These are phyloP conservation scores for Ceratobasidium sp. DNA, from an alignment of 1,284 basidiomycete species.

Conservation along the genomic window DNA sequence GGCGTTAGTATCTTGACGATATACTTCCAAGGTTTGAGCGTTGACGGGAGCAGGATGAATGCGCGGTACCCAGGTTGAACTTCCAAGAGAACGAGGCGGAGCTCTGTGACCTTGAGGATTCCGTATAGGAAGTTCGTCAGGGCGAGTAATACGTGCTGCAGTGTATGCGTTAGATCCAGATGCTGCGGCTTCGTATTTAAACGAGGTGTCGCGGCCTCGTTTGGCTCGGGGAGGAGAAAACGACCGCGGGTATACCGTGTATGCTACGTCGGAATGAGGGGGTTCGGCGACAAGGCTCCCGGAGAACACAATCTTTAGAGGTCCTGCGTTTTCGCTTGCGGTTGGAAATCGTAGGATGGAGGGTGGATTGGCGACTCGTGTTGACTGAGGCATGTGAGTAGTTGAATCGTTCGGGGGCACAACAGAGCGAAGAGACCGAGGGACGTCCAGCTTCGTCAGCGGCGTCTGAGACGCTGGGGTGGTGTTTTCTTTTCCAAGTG, in stretches of 20 bases:
- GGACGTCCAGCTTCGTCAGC: neutral
- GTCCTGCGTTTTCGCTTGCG: neutral
- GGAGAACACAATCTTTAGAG: neutral
- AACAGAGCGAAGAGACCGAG: neutral
- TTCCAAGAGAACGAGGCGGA: neutral
- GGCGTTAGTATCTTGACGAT: neutral
- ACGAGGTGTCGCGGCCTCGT: no score
- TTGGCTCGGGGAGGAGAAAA: neutral
- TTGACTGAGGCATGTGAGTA: neutral
- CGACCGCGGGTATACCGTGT: neutral
- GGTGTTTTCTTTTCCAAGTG: neutral
- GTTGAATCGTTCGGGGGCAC: neutral
- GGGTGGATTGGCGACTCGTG: neutral
- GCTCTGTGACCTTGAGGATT: slow-evolving; percentile 26
- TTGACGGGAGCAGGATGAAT: neutral
- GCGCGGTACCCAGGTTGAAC: neutral
- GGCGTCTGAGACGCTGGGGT: neutral
- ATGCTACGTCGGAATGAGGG: neutral
- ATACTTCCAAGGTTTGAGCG: neutral
- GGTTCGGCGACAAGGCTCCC: neutral
- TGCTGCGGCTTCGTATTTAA: no score
- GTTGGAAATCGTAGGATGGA: neutral
- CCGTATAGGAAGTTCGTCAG: neutral
- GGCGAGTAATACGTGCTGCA: neutral
- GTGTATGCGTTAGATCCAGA: no score